Conservation (phyloP, 768 basidiomycete species). For the Pulveroboletus frians region DNA sequence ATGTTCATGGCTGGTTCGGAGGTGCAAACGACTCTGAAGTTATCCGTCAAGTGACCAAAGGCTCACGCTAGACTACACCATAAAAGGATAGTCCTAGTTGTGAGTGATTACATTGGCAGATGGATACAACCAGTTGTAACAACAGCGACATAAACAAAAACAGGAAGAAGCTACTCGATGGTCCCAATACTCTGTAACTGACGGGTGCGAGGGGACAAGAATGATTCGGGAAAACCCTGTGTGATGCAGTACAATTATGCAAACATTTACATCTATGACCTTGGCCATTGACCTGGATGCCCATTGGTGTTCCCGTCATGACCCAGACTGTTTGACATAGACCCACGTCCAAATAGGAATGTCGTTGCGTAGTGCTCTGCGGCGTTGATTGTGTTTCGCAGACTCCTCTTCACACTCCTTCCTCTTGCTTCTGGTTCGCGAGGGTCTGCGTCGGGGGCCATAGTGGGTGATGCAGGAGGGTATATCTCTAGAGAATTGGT, state of each 20-base stretch:
- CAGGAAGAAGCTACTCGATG: conserved; percentile 2
- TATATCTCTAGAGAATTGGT: conserved; percentile 38
- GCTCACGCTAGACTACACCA: neutral
- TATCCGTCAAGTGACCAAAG: neutral
- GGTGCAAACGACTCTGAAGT: neutral
- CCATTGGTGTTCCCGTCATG: conserved; percentile 23
- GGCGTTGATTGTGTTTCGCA: conserved; percentile 62
- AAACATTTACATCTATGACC: conserved; percentile 16
- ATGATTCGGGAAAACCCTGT: conserved; percentile 2
- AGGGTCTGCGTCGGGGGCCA: conserved; percentile 27
- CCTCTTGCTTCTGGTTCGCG: conserved; percentile 44
- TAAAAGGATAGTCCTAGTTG: conserved; percentile 8
- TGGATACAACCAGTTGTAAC: conserved; percentile 23
- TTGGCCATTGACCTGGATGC: conserved; percentile 22
- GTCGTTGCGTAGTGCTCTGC: conserved; percentile 64
- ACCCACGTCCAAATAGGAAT: conserved; percentile 57
- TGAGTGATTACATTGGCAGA: conserved; percentile 17
- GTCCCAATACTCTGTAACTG: conserved; percentile 12
- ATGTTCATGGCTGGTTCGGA: conserved; percentile 23
- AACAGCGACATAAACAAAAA: conserved; percentile 18
- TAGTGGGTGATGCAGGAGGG: conserved; percentile 33
- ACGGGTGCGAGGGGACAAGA: conserved; percentile 1
- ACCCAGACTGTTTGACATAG: conserved; percentile 20
- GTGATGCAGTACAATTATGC: conserved; percentile 8
- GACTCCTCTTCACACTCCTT: conserved; percentile 56